A percentile compares a stretch with the other conserved stretches of the same genome.
Evolutionary conservation across 148 eudicot species (phyloP).

Genomic region (Vaccinium macrocarpon): DNA sequence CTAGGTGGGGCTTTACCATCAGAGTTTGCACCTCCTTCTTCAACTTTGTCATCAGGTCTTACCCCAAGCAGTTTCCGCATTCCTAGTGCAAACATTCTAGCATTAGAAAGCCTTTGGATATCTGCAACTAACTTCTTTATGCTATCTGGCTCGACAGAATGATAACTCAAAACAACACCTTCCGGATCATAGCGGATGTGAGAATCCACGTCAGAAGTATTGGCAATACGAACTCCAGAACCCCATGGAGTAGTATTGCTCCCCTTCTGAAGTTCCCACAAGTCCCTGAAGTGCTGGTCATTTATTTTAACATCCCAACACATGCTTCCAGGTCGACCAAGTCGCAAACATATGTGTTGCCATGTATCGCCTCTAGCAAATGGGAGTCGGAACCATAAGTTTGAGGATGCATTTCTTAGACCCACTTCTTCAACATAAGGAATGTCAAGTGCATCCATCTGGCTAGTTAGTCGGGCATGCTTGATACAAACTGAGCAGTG

Average conservation of each 20-base stretch:
- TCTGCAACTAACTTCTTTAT: constrained; percentile 90
- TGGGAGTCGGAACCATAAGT: constrained; percentile 90
- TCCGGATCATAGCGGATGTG: constrained; percentile 90
- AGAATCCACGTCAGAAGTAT: constrained; percentile 85
- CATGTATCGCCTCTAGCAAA: constrained; percentile 69
- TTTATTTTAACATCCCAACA: constrained; percentile 95
- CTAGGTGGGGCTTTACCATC: constrained; percentile 50
- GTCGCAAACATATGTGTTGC: constrained; percentile 84
- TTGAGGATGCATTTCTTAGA: constrained; percentile 61
- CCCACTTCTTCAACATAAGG: constrained; percentile 88
- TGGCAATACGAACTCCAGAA: constrained; percentile 87
- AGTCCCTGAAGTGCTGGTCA: constrained; percentile 87
- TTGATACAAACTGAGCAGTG: constrained; percentile 96
- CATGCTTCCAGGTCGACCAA: constrained; percentile 91
- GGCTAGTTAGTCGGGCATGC: constrained; percentile 91
- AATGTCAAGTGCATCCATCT: constrained; percentile 88
- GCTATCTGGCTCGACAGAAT: constrained; percentile 85
- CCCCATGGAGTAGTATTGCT: constrained; percentile 78
- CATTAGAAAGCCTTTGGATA: constrained; percentile 81
- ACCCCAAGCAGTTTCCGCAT: constrained; percentile 86
- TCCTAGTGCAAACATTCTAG: constrained; percentile 89
- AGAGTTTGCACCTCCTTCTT: constrained; percentile 45
- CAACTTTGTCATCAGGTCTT: constrained; percentile 60
- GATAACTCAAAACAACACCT: constrained; percentile 85
- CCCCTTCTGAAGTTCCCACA: constrained; percentile 98